A percentile compares a stretch with the other conserved stretches of the same genome.
phyloP scores from a whole-genome alignment of 2,329 filamentous ascomycete genomes.

The Eurotiales sp. region DNA sequence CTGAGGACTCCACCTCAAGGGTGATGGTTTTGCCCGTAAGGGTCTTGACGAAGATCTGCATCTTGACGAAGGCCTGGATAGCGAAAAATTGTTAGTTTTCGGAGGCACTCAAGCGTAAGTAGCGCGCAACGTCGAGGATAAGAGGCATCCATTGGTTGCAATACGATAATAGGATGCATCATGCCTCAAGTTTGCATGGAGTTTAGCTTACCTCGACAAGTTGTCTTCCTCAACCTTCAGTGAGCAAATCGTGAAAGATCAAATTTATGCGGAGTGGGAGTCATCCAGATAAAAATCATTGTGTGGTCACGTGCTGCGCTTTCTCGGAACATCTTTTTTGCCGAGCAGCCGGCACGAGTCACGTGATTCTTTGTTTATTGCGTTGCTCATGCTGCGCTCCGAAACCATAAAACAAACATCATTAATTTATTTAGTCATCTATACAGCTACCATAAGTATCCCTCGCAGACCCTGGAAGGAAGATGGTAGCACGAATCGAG shows the following conservation, averaged over 20 bases:
- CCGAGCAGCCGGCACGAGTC: neutral
- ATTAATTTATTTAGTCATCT: neutral
- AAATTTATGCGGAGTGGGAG: slow-evolving; percentile 18
- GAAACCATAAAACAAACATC: too few species aligned
- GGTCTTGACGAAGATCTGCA: slow-evolving; percentile 59
- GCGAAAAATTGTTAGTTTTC: slow-evolving; percentile 18
- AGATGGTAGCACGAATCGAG: neutral
- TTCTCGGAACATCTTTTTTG: neutral
- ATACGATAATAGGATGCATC: too few species aligned
- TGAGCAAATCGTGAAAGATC: slow-evolving; percentile 31
- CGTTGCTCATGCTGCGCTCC: neutral
- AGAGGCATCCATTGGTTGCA: too few species aligned
- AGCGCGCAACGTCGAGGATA: too few species aligned
- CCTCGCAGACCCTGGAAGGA: neutral
- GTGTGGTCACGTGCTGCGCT: slow-evolving; percentile 35
- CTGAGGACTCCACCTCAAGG: slow-evolving; percentile 99
- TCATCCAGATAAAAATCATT: slow-evolving; percentile 35
- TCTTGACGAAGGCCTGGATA: slow-evolving; percentile 44
- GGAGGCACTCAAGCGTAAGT: too few species aligned
- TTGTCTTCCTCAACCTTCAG: slow-evolving; percentile 60
- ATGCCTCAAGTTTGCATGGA: too few species aligned
- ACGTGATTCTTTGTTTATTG: neutral
- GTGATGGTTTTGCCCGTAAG: slow-evolving; percentile 99
- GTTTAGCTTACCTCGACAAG: slow-evolving; percentile 53
- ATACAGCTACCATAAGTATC: neutral